A percentile compares a stretch with the other conserved stretches of the same genome.
Evolutionary conservation across 2,329 filamentous ascomycete species (phyloP).

Genomic region (Hawksworthiomyces lignivorus): DNA sequence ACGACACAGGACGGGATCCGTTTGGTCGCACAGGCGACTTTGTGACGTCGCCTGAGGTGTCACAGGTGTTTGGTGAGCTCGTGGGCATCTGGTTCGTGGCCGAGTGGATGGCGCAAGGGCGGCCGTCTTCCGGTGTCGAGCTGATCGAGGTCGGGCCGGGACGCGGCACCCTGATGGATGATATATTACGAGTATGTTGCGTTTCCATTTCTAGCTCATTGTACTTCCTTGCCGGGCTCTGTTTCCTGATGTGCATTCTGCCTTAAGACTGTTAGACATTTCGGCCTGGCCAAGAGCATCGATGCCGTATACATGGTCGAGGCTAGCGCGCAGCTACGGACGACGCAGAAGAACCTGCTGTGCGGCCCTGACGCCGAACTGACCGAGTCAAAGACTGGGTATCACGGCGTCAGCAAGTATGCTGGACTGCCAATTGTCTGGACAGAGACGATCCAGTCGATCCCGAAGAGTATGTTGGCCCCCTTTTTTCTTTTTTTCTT

Average conservation of each 20-base stretch:
- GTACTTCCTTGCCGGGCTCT: not conserved
- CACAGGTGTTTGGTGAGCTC: constrained; percentile 91
- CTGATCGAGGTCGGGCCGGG: constrained; percentile 93
- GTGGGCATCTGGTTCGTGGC: constrained; percentile 91
- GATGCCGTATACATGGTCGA: constrained; percentile 92
- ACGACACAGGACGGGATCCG: constrained; percentile 61
- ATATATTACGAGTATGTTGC: constrained; percentile 76
- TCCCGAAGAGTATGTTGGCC: constrained; percentile 54
- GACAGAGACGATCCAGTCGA: constrained; percentile 81
- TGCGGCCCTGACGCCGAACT: constrained; percentile 64
- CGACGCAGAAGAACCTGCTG: constrained; percentile 71
- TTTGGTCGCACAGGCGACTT: constrained; percentile 95
- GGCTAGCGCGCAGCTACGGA: constrained; percentile 72
- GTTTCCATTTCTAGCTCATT: not conserved
- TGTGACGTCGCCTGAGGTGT: constrained; percentile 94
- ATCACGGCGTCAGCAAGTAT: constrained; percentile 69
- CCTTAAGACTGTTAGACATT: constrained; percentile 71
- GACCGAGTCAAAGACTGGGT: constrained; percentile 64
- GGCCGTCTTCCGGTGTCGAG: constrained; percentile 65
- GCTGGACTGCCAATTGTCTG: constrained; percentile 70
- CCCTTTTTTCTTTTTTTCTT: not conserved
- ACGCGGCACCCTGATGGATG: constrained; percentile 92
- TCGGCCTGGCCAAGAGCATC: constrained; percentile 67
- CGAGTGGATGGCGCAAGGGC: constrained; percentile 92
- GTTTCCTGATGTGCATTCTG: constrained; percentile 4